These are phyloP conservation scores for Podospora pseudocomata DNA, from an alignment of 495 filamentous ascomycete species.

Conservation along the genomic window DNA sequence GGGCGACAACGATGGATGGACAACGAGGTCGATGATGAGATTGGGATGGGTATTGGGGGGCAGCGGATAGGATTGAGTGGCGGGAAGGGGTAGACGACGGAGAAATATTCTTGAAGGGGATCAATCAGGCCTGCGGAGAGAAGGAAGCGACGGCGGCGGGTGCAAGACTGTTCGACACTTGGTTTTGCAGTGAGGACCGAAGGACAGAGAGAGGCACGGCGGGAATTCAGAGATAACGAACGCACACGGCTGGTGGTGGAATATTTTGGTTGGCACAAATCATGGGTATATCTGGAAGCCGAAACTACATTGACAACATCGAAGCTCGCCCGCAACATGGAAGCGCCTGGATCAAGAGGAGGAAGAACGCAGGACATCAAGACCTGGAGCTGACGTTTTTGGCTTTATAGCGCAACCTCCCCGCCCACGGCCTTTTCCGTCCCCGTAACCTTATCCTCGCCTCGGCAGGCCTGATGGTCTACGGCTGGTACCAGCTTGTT, in stretches of 20 bases:
- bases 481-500: conserved; percentile 80
- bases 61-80: background rate
- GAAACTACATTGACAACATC: no score
- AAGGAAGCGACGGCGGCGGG: no score
- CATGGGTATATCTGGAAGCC: no score
- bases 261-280: no score
- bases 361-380: background rate
- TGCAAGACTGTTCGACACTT: no score
- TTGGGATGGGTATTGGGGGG: background rate
- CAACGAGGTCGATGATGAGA: no score
- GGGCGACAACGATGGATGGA: no score
- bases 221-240: no score
- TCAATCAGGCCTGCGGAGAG: background rate
- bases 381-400: conserved; percentile 16
- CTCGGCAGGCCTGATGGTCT: conserved; percentile 72
- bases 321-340: no score
- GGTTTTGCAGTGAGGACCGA: no score
- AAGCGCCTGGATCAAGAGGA: background rate
- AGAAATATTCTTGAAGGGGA: background rate
- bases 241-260: no score
- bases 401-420: conserved; percentile 73
- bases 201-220: no score
- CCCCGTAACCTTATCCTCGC: conserved; percentile 71
- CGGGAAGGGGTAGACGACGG: background rate
- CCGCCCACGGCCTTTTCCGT: conserved; percentile 77